Evolutionary conservation across 495 filamentous ascomycete species (phyloP).

Genomic region (Aspergillus conjunctus): DNA sequence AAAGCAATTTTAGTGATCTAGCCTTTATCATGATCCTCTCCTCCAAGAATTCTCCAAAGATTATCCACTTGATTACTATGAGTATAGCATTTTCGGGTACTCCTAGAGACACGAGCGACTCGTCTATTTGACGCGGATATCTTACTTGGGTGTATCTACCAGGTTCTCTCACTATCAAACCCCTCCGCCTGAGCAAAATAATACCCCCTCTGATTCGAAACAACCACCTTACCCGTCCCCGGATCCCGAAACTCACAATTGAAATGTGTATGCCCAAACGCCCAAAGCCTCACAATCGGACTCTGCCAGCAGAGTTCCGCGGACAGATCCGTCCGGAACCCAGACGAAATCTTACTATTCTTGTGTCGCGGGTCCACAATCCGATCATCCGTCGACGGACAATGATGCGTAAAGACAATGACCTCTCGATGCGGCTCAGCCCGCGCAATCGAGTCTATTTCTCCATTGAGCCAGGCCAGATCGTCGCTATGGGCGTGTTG

Average conservation of each 20-base stretch:
- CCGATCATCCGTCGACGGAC: conserved; percentile 36
- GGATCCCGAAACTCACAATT: conserved; percentile 46
- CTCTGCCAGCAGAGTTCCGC: conserved; percentile 45
- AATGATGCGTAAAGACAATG: conserved; percentile 49
- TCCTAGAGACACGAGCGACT: too few relatives aligned
- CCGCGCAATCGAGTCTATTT: conserved; percentile 33
- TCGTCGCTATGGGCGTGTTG: conserved; percentile 36
- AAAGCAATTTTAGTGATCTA: too few relatives aligned
- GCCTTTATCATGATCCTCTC: too few relatives aligned
- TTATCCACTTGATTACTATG: too few relatives aligned
- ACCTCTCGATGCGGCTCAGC: conserved; percentile 30
- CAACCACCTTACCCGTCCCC: conserved; percentile 27
- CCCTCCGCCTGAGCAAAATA: conserved; percentile 31
- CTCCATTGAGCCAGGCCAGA: conserved; percentile 47
- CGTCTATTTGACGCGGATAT: too few relatives aligned
- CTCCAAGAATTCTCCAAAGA: too few relatives aligned
- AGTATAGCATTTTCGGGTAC: too few relatives aligned
- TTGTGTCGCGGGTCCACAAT: conserved; percentile 38
- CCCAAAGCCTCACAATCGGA: conserved; percentile 47
- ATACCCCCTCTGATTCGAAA: conserved; percentile 37
- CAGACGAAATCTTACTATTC: conserved; percentile 36
- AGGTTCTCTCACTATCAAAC: conserved; percentile 24
- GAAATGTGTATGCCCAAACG: conserved; percentile 57
- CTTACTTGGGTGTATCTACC: too few relatives aligned
- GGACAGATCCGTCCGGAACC: conserved; percentile 48